Percentiles rank a stretch among this genome's conserved stretches.
phyloP scores from a whole-genome alignment of 495 filamentous ascomycete species.

The Lichina pygmaea region DNA sequence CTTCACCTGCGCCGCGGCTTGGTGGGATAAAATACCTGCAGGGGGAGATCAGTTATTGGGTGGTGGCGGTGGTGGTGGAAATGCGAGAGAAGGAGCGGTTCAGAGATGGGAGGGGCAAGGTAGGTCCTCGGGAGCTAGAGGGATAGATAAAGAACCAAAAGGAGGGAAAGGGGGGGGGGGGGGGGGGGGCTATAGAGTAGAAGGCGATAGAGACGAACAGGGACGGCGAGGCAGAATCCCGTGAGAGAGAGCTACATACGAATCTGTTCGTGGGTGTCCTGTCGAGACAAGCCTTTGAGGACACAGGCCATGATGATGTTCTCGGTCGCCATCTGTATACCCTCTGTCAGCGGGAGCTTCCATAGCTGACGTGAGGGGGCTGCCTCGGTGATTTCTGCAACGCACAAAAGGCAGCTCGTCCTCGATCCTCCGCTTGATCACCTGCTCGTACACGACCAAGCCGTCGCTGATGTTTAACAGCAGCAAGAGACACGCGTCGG shows the following conservation, averaged over 20 bases:
- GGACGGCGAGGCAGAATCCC: too few relatives aligned
- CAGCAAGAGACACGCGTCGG: constrained; percentile 57
- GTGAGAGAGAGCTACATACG: constrained; percentile 9
- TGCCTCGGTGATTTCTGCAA: constrained; percentile 21
- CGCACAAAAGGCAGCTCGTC: constrained; percentile 81
- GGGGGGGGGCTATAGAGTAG: too few relatives aligned
- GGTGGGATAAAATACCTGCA: constrained; percentile 40
- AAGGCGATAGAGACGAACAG: too few relatives aligned
- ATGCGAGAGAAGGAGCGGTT: neutral
- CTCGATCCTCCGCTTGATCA: constrained; percentile 39
- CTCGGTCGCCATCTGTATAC: constrained; percentile 5
- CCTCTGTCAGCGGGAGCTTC: neutral
- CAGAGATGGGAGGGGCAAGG: too few relatives aligned
- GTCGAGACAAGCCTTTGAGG: constrained; percentile 44
- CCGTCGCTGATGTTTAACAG: constrained; percentile 66
- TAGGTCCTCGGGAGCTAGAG: too few relatives aligned
- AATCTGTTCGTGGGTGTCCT: constrained; percentile 85
- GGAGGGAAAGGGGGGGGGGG: too few relatives aligned
- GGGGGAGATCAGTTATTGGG: neutral
- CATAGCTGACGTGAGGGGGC: neutral
- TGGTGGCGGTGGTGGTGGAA: neutral
- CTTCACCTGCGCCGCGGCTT: constrained; percentile 64
- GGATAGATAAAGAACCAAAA: too few relatives aligned
- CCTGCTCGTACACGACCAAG: constrained; percentile 62
- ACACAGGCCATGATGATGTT: constrained; percentile 69